Conservation (phyloP, 345 rosid genomes). For the Cardamine occulta region DNA sequence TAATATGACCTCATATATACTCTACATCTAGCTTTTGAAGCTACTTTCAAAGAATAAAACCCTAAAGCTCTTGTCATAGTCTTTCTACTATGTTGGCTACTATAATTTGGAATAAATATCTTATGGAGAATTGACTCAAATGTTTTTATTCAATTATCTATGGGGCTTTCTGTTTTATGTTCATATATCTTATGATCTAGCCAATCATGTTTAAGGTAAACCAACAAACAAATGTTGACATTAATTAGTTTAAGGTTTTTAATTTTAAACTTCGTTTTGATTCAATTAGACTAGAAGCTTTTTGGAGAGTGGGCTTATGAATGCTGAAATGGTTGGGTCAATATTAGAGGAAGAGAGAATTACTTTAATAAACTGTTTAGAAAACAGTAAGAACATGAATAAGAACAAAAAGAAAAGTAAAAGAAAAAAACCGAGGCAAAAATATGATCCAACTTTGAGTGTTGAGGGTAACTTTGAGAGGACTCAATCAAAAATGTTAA, state of each 20-base stretch:
- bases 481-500: no score
- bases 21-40: slow-evolving; percentile 3
- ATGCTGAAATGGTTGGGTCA: background rate
- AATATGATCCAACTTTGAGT: background rate
- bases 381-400: background rate
- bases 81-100: slow-evolving; percentile 16
- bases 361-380: background rate
- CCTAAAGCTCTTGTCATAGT: slow-evolving; percentile 27
- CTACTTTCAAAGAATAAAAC: slow-evolving; percentile 23
- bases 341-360: background rate
- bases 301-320: background rate
- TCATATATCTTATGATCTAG: background rate
- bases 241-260: background rate
- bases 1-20: slow-evolving; percentile 32
- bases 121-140: slow-evolving; percentile 1
- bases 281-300: background rate
- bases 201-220: background rate
- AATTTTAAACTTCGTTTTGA: background rate
- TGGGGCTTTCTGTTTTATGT: background rate
- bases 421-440: no score
- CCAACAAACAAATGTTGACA: background rate
- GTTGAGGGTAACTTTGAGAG: no score
- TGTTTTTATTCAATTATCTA: background rate
- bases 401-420: background rate
- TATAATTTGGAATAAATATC: slow-evolving; percentile 17